These are phyloP conservation scores for Coemansia sp. DNA, from an alignment of 192 early-diverging fungal genomes.

Conservation along the genomic window DNA sequence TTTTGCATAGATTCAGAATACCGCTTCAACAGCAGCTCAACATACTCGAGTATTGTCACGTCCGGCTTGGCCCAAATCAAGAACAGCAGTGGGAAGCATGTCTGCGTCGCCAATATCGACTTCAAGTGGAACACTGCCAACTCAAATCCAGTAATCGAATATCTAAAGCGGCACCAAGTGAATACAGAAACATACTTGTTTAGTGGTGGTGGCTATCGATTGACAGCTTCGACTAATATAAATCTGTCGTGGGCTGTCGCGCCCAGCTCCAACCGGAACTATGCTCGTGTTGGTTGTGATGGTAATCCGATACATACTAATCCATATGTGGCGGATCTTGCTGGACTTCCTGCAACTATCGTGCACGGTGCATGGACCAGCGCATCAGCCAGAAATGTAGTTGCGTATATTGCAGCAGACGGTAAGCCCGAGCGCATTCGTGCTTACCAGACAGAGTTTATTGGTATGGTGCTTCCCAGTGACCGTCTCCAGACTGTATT, in stretches of 20 bases:
- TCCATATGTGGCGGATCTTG: constrained; percentile 86
- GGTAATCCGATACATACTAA: constrained; percentile 93
- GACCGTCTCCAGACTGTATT: constrained; percentile 83
- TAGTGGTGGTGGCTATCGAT: constrained; percentile 61
- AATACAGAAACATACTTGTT: constrained; percentile 72
- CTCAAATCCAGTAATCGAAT: constrained; percentile 80
- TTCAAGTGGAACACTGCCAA: constrained; percentile 62
- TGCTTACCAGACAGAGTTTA: constrained; percentile 75
- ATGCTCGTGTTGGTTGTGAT: constrained; percentile 79
- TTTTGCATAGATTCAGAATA: constrained; percentile 78
- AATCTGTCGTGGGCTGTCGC: constrained; percentile 20
- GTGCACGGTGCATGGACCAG: constrained; percentile 96
- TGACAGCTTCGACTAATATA: constrained; percentile 21
- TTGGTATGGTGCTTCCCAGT: constrained; percentile 88
- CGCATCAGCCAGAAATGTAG: constrained; percentile 85
- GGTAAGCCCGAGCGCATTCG: constrained; percentile 83
- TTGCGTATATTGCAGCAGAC: constrained; percentile 86
- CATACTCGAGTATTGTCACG: constrained; percentile 70
- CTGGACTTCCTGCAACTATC: constrained; percentile 83
- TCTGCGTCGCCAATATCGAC: constrained; percentile 77
- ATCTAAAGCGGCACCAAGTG: constrained; percentile 69
- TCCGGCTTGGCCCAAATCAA: constrained; percentile 60
- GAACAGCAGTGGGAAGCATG: constrained; percentile 55
- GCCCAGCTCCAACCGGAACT: constrained; percentile 75
- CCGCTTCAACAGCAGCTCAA: constrained; percentile 55